Evolutionary conservation across 2,329 filamentous ascomycete species (phyloP).

Genomic region (Hypoxylon sp.): DNA sequence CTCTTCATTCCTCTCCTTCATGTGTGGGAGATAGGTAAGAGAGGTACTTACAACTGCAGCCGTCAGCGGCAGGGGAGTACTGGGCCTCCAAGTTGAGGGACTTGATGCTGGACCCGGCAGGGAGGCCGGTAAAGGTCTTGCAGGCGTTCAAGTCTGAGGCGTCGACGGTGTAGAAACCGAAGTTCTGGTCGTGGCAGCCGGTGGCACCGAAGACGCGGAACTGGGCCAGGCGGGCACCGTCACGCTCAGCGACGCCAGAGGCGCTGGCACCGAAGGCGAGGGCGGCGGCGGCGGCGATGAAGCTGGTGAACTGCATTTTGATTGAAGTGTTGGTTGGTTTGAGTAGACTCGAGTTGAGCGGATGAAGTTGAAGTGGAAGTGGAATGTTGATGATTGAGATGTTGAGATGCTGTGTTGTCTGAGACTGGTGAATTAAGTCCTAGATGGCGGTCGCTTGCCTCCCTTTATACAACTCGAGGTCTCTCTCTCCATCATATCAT

Average conservation of each 20-base stretch:
- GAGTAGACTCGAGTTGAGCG: slow-evolving; percentile 5
- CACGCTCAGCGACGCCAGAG: slow-evolving; percentile 37
- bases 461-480: slow-evolving; percentile 37
- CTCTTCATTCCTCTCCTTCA: too few relatives aligned
- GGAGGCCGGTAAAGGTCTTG: slow-evolving; percentile 65
- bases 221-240: slow-evolving; percentile 49
- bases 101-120: slow-evolving; percentile 57
- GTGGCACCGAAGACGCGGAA: slow-evolving; percentile 50
- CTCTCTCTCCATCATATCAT: slow-evolving; percentile 20
- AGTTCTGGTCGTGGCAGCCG: slow-evolving; percentile 48
- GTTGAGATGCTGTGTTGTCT: slow-evolving; percentile 21
- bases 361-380: slow-evolving; percentile 12
- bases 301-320: slow-evolving; percentile 52
- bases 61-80: slow-evolving; percentile 39
- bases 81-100: slow-evolving; percentile 45
- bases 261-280: slow-evolving; percentile 46
- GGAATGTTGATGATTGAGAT: slow-evolving; percentile 3
- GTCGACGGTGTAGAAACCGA: slow-evolving; percentile 51
- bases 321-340: slow-evolving; percentile 3
- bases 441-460: slow-evolving; percentile 12
- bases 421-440: slow-evolving; percentile 22
- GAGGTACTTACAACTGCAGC: slow-evolving; percentile 48
- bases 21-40: neutral
- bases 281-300: slow-evolving; percentile 44
- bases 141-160: slow-evolving; percentile 44